These are phyloP conservation scores for Cladosporium colombiae DNA, from an alignment of 2,329 filamentous ascomycete species.

Conservation along the genomic window DNA sequence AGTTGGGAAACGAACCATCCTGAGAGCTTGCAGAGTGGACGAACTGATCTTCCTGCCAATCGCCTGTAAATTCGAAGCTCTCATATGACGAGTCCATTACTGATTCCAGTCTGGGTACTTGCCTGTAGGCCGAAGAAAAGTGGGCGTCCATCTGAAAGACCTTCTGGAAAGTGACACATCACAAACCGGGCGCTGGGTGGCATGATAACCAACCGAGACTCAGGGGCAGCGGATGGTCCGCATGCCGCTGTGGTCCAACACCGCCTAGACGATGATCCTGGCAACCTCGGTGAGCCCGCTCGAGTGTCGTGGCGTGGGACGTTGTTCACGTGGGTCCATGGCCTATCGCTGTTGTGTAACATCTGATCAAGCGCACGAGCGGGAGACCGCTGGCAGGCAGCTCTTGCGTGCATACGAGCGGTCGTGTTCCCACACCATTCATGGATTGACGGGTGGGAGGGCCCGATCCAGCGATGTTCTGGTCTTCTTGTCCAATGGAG, in stretches of 20 bases:
- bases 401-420: conserved; percentile 18
- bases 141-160: neutral
- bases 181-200: conserved; percentile 16
- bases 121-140: conserved; percentile 1
- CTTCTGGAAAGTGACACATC: conserved; percentile 19
- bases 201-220: conserved; percentile 17
- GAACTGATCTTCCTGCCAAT: neutral
- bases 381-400: conserved; percentile 14
- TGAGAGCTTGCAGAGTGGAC: neutral
- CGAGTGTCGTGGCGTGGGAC: conserved; percentile 11
- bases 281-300: conserved; percentile 5
- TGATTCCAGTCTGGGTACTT: neutral
- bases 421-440: conserved; percentile 15
- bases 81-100: conserved; percentile 21
- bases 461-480: neutral
- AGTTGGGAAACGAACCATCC: neutral
- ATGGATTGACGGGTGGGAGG: conserved; percentile 5
- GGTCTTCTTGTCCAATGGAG: neutral
- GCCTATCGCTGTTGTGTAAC: conserved; percentile 14
- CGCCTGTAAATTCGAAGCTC: conserved; percentile 15
- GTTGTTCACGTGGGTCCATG: conserved; percentile 9
- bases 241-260: conserved; percentile 7
- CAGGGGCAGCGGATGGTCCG: neutral
- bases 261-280: conserved; percentile 5
- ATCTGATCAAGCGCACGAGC: conserved; percentile 14